phyloP scores from a whole-genome alignment of 257 asterid genomes.

The Anisodus tanguticus region DNA sequence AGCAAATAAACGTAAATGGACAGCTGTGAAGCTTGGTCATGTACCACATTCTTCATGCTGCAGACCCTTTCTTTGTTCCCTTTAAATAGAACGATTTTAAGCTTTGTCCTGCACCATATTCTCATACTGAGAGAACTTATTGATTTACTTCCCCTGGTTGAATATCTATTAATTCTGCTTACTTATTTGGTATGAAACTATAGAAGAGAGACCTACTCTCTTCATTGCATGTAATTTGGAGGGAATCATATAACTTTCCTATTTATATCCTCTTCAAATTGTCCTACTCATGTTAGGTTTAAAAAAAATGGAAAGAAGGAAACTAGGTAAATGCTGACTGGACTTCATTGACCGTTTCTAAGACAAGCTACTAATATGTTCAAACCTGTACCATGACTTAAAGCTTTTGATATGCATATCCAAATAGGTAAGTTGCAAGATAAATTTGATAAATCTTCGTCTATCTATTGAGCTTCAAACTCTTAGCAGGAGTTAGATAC shows the following conservation, averaged over 20 bases:
- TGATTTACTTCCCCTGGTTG: not conserved
- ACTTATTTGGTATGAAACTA: not conserved
- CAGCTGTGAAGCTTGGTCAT: not conserved
- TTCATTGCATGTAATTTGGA: not conserved
- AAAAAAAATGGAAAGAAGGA: not conserved
- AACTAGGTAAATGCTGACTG: not conserved
- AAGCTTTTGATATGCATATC: not conserved
- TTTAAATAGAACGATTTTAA: not conserved
- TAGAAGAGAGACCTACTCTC: not conserved
- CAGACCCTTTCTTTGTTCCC: not conserved
- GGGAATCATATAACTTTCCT: not conserved
- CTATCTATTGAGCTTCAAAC: not conserved
- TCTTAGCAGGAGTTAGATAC: not conserved
- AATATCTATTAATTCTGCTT: not conserved
- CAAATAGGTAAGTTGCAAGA: not conserved
- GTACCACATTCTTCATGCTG: not conserved
- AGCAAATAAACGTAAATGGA: not conserved
- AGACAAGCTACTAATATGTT: constrained; percentile 8
- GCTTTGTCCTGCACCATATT: not conserved
- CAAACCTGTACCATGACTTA: constrained; percentile 9
- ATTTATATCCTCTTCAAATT: not conserved
- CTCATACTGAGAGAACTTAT: not conserved
- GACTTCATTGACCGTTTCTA: not conserved
- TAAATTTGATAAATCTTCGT: not conserved
- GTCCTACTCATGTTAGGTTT: not conserved